phyloP scores from a whole-genome alignment of 2,329 filamentous ascomycete species.

The Chrysosporium keratinophilum region DNA sequence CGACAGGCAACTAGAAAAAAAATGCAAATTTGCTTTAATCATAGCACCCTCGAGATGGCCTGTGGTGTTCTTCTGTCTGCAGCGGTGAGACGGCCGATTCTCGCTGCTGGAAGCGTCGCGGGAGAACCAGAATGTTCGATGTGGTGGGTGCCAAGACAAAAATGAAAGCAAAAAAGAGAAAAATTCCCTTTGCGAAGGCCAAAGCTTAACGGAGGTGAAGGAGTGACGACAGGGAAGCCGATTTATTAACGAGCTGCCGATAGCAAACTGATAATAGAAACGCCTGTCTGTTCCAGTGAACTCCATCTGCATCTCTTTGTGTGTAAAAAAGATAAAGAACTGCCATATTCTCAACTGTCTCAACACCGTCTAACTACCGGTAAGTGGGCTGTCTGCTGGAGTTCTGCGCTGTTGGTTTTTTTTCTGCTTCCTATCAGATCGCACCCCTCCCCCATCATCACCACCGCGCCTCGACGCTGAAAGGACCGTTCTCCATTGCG shows the following conservation, averaged over 20 bases:
- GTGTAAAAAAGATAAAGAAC: too few species aligned
- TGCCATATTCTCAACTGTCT: too few species aligned
- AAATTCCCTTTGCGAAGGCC: constrained; percentile 7
- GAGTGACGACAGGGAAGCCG: neutral
- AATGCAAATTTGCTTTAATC: too few species aligned
- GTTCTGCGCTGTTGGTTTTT: constrained; percentile 20
- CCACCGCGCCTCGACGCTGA: neutral
- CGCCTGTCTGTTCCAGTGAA: too few species aligned
- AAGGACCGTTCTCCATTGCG: neutral
- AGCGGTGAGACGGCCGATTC: neutral
- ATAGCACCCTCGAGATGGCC: too few species aligned
- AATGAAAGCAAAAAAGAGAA: constrained; percentile 15
- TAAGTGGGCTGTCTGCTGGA: neutral
- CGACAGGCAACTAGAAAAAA: neutral
- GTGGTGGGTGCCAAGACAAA: constrained; percentile 17
- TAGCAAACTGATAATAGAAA: neutral
- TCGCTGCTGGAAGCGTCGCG: constrained; percentile 17
- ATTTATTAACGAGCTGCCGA: neutral
- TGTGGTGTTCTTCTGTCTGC: neutral
- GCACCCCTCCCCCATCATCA: neutral
- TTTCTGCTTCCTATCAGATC: constrained; percentile 15
- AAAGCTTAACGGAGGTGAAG: neutral
- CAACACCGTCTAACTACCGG: too few species aligned
- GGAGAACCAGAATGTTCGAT: constrained; percentile 35
- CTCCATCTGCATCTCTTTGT: too few species aligned